phyloP scores from a whole-genome alignment of 73 alveolate species.

The Paramecium bursaria region DNA sequence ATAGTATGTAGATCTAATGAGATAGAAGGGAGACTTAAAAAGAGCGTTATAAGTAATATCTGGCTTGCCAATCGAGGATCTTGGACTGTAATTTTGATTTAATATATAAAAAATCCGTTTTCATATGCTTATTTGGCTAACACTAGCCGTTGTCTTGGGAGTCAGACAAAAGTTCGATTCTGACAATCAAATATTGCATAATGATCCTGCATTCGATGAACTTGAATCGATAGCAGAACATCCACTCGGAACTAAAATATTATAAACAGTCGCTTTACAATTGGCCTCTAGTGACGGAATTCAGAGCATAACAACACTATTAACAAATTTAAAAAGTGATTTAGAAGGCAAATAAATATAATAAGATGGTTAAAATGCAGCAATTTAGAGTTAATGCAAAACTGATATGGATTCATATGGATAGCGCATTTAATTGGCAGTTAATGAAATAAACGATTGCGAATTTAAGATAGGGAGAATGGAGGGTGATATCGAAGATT shows the following conservation, averaged over 20 bases:
- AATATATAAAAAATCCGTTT: no score
- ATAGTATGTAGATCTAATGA: constrained; percentile 27
- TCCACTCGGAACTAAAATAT: constrained; percentile 45
- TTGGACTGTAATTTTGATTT: constrained; percentile 49
- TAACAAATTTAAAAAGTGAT: constrained; percentile 47
- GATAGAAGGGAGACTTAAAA: constrained; percentile 46
- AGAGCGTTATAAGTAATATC: constrained; percentile 48
- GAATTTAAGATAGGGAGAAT: constrained; percentile 49
- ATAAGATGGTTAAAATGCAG: constrained; percentile 61
- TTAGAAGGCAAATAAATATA: constrained; percentile 54
- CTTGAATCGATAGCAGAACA: constrained; percentile 27
- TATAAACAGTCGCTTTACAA: constrained; percentile 42
- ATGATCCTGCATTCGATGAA: constrained; percentile 59
- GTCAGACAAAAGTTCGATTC: no score
- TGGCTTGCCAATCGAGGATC: constrained; percentile 42
- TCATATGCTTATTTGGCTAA: no score
- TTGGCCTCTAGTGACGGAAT: constrained; percentile 48
- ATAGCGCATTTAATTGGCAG: constrained; percentile 57
- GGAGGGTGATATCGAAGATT: constrained; percentile 48
- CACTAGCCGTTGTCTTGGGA: no score
- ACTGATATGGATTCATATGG: constrained; percentile 30
- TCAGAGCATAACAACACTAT: constrained; percentile 7
- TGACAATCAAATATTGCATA: constrained; percentile 38
- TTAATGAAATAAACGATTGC: constrained; percentile 43
- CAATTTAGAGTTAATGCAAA: constrained; percentile 39